Evolutionary conservation across 2,329 filamentous ascomycete genomes (phyloP), one percentile per base, ranked within the genome.

Genomic region (Paraphoma sp.): DNA sequence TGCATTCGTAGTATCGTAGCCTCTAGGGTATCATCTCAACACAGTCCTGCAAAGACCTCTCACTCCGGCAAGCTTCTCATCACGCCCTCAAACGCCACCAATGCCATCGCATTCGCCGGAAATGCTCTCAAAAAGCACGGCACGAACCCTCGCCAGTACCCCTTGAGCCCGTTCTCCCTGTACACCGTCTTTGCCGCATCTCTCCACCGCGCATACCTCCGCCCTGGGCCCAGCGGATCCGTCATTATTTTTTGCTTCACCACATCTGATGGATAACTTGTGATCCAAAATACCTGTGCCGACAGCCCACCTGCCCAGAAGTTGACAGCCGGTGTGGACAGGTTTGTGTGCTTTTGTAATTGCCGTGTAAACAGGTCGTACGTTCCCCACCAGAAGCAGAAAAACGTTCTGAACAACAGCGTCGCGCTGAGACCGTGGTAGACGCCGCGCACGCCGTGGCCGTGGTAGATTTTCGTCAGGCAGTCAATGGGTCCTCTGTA

Each of bases 241-340:
- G 94, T 97, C 95, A 99, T 98, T 73, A 99, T 90, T 31, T 93
- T 85, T 81, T 98, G 94, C 83, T 98, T 98, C 53, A 98, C 88
- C 18, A 97, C 91, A 74, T 98, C 94, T 46, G 87, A 91, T 1
- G 95, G 94, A 73, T 98, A 98, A 62, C 90, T 91, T 16, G 90
- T 92, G 43, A 97, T 76, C 95, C 95, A 99, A 74, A 97, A 99
- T 14, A 97, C 80, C 81, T 99, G 95, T 0, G 95, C 95, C 46
- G 90, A 93, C 49, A 98, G 80, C 0, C 95, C 95, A 3, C 95
- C 95, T 0, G 95, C 94, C 94, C 94, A 98, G 81, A 99, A 99
- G 75, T 98, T 98, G 71, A 98, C 84, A 1, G 88, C 88, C 0
- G 95, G 92, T 0, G 87, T 86, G 51, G 90, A 90, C 51, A 97